These are phyloP conservation scores for Pontederia crassipes DNA, from an alignment of 176 grass and related monocot species.

Conservation along the genomic window DNA sequence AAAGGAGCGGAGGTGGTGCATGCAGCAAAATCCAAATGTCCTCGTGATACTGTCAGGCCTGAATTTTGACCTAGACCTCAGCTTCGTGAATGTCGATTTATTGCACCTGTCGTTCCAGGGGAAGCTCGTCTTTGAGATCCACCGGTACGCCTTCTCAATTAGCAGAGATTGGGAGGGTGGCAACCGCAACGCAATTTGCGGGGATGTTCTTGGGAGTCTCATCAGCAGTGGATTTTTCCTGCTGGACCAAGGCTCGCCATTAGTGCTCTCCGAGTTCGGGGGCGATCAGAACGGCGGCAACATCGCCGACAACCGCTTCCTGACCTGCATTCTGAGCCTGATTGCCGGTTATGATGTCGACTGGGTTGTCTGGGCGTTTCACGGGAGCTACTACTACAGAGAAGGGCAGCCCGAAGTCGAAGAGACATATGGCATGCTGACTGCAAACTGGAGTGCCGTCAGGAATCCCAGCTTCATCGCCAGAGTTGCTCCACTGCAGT, in stretches of 20 bases:
- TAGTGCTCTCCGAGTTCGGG: conserved; percentile 90
- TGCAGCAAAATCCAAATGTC: conserved; percentile 61
- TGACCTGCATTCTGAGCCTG: conserved; percentile 66
- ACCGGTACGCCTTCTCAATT: conserved; percentile 93
- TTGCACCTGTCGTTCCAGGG: conserved; percentile 45
- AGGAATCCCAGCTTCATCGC: conserved; percentile 68
- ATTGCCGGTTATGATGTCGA: conserved; percentile 81
- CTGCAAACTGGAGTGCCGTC: conserved; percentile 60
- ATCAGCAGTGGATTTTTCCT: conserved; percentile 55
- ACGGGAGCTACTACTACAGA: conserved; percentile 84
- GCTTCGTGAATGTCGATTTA: conserved; percentile 23
- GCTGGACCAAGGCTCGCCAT: conserved; percentile 59
- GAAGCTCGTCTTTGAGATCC: conserved; percentile 81
- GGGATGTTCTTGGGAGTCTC: conserved; percentile 30
- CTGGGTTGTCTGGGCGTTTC: conserved; percentile 88
- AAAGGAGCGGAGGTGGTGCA: conserved; percentile 74
- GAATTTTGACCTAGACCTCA: conserved; percentile 68
- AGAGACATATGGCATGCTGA: conserved; percentile 78
- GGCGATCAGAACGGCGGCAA: conserved; percentile 67
- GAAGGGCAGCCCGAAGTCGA: conserved; percentile 56
- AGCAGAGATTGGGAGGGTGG: conserved; percentile 49
- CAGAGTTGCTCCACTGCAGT: conserved; percentile 57
- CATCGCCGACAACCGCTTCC: conserved; percentile 62
- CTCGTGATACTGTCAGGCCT: conserved; percentile 77
- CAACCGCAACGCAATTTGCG: conserved; percentile 71